phyloP scores from a whole-genome alignment of 768 basidiomycete species.

The Mrakia blollopis region DNA sequence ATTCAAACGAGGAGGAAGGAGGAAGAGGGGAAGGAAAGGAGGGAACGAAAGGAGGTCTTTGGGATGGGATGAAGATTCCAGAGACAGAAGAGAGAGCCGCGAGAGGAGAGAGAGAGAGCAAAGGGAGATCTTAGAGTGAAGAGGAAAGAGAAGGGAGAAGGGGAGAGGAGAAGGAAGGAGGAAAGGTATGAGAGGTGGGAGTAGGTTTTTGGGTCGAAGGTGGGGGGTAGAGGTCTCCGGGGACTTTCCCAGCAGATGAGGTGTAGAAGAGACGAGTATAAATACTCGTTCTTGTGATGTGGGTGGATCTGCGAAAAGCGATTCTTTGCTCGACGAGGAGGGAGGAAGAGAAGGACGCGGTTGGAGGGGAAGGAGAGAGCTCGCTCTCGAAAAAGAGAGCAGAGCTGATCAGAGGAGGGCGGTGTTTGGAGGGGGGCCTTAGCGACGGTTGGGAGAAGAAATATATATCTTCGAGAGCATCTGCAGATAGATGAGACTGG shows the following conservation, averaged over 20 bases:
- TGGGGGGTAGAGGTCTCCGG: constrained; percentile 14
- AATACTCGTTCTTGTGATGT: background rate
- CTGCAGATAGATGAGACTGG: too few species aligned
- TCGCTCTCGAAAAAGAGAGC: background rate
- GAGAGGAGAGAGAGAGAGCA: background rate
- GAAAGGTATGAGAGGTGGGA: background rate
- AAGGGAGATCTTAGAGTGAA: background rate
- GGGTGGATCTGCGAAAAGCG: constrained; percentile 22
- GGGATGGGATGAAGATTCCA: background rate
- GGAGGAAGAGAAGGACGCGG: background rate
- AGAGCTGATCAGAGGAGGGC: background rate
- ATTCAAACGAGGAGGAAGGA: too few species aligned
- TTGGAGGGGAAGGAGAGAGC: background rate
- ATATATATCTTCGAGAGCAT: background rate
- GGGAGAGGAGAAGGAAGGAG: background rate
- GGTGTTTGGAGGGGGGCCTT: background rate
- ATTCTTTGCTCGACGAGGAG: constrained; percentile 27
- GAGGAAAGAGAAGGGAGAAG: background rate
- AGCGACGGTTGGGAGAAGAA: background rate
- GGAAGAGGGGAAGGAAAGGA: too few species aligned
- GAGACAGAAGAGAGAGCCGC: background rate
- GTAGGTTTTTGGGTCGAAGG: background rate
- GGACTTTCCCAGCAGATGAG: constrained; percentile 31
- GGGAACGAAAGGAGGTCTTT: too few species aligned
- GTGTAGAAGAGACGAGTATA: too few species aligned